Evolutionary conservation across 139 green algal species (phyloP).

Genomic region (Asterochloris erici): DNA sequence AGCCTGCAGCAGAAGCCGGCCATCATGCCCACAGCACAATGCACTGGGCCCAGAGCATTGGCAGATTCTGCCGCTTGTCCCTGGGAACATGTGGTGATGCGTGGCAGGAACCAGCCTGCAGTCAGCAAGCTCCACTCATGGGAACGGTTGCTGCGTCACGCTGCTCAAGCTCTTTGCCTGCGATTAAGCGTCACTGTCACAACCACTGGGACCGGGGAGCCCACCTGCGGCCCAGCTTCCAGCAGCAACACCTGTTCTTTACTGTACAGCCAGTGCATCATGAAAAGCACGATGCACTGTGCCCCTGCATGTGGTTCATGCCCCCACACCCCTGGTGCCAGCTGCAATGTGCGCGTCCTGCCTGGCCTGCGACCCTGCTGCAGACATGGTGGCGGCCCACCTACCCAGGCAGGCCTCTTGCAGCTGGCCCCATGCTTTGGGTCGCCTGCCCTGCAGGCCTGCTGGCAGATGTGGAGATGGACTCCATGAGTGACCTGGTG

Average conservation of each 20-base stretch:
- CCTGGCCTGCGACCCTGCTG: neutral
- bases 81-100: no score
- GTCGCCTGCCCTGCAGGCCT: constrained; percentile 13
- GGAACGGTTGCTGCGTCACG: no score
- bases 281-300: neutral
- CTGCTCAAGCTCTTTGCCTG: no score
- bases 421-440: neutral
- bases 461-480: constrained; percentile 16
- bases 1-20: neutral
- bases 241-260: no score
- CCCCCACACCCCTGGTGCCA: neutral
- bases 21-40: neutral
- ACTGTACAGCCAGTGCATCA: neutral
- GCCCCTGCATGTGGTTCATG: neutral
- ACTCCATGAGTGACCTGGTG: constrained; percentile 16
- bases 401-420: neutral
- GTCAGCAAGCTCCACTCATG: neutral
- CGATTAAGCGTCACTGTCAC: no score
- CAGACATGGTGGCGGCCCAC: neutral
- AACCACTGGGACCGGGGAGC: no score
- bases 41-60: neutral
- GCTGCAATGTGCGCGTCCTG: neutral
- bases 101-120: neutral
- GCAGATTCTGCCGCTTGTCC: neutral
- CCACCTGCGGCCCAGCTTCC: no score